Conservation (phyloP, 805 yeast genomes). For the Yueomyces sp. region DNA sequence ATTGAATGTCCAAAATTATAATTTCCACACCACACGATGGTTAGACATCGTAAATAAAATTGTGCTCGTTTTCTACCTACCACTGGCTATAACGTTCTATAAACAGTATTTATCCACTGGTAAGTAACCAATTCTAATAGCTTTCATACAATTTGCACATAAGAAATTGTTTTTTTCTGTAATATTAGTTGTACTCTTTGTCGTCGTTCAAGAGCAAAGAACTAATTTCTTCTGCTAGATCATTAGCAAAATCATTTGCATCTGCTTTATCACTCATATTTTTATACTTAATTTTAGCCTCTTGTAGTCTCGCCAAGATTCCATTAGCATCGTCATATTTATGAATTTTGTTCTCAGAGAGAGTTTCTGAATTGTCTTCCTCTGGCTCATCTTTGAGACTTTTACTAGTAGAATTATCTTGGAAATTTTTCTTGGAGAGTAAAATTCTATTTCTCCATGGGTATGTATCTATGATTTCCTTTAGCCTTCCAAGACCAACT, state of each 20-base stretch:
- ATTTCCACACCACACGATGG: slow-evolving; percentile 13
- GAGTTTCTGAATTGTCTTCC: background rate
- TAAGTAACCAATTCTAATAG: too few relatives aligned
- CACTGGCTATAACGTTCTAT: slow-evolving; percentile 14
- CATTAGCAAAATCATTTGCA: slow-evolving; percentile 10
- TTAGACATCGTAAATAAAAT: slow-evolving; percentile 15
- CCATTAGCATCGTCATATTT: slow-evolving; percentile 1
- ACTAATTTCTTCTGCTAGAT: slow-evolving; percentile 14
- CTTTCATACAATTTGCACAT: background rate
- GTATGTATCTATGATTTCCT: slow-evolving; percentile 35
- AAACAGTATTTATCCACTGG: slow-evolving; percentile 7
- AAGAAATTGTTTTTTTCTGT: background rate
- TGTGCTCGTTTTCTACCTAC: slow-evolving; percentile 15
- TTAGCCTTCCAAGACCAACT: slow-evolving; percentile 30
- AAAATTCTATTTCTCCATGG: slow-evolving; percentile 28
- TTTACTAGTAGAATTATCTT: background rate
- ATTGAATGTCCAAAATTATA: slow-evolving; percentile 15
- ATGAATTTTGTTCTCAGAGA: background rate
- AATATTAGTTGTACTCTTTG: background rate
- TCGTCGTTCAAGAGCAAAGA: slow-evolving; percentile 1
- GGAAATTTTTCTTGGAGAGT: too few relatives aligned
- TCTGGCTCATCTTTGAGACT: background rate
- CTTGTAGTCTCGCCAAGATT: slow-evolving; percentile 7
- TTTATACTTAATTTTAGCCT: slow-evolving; percentile 10
- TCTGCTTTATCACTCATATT: slow-evolving; percentile 4